Conservation (phyloP, 495 filamentous ascomycete species). For the Tuber calosporum region DNA sequence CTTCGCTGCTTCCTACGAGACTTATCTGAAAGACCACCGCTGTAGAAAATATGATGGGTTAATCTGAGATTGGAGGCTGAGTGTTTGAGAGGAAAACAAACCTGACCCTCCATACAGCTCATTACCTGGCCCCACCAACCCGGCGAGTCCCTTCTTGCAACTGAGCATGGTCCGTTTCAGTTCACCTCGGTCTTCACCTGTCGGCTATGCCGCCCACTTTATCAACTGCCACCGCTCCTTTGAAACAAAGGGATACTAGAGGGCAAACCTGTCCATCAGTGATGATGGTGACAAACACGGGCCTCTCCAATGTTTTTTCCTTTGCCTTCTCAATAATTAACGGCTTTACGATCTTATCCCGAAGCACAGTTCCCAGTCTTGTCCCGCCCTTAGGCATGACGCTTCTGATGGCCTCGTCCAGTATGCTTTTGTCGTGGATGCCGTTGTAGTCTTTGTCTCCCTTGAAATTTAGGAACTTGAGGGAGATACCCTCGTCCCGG, state of each 20-base stretch:
- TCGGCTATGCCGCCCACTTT: conserved; percentile 11
- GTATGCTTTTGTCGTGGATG: conserved; percentile 3
- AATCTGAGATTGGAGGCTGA: background rate
- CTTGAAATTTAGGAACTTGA: conserved; percentile 25
- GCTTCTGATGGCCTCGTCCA: background rate
- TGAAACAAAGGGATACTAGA: background rate
- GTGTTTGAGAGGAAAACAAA: background rate
- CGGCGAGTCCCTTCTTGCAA: conserved; percentile 11
- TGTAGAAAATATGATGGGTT: background rate
- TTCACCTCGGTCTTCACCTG: background rate
- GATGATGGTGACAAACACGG: conserved; percentile 59
- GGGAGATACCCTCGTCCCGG: conserved; percentile 20
- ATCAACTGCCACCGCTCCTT: background rate
- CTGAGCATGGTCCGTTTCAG: conserved; percentile 15
- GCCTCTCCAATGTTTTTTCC: conserved; percentile 51
- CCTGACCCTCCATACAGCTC: background rate
- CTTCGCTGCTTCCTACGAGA: conserved; percentile 20
- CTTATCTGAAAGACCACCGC: conserved; percentile 36
- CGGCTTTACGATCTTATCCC: conserved; percentile 54
- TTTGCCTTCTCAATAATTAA: conserved; percentile 52
- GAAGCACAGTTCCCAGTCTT: conserved; percentile 56
- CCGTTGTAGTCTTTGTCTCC: conserved; percentile 20
- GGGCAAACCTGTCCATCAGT: conserved; percentile 52
- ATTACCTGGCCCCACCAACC: background rate
- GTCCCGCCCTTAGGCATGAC: conserved; percentile 55